Evolutionary conservation across 768 basidiomycete genomes (phyloP), one percentile per base, ranked within the genome.

Genomic region (Tylopilus felleus): DNA sequence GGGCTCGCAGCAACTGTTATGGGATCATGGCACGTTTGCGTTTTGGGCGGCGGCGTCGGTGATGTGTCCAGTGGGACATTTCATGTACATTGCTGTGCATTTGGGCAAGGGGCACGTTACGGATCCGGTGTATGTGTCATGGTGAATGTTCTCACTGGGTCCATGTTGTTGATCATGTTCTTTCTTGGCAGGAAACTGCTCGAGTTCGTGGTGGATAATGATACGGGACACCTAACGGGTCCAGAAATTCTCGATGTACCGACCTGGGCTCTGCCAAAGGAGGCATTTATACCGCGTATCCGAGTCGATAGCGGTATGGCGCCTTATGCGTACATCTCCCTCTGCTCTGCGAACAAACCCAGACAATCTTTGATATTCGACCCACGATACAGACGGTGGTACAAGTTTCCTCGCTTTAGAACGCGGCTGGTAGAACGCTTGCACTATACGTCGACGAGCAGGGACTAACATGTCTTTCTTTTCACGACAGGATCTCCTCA

Each of bases 341-440:
- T 65, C 38, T 48, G 47, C 43, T 9, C 53, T 2, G n/a, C 51
- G 5, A 54, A 39, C 22, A 53, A 55, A 21, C 63, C 60, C 22
- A 51, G 42, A 13, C 50, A 59, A 10, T 52, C 60, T 0, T 23
- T 66, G 36, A 22, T 65, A 7, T 63, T 63, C 36, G 57, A 63
- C 51, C 38, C 53, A 4, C 38, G 22, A 14, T 28, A 7, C 25
- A 53, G 60, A 35, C 64, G 27, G 21, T 63, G 62, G 49, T 60
- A 57, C 53, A 66, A 63, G 41, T 64, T 60, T 21, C 63, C 63
- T 13, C 48, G 38, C 9, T 66, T 63, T 19, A 51, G 57, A 39
- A 57, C 55, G 7, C 60, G 44, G 25, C 22, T 52, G 55, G 61
- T 63, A 49, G 2, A 14, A n/a, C 38, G 5, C 49, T 9, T 45